Percentiles rank a stretch among this genome's conserved stretches.
Evolutionary conservation across 2,329 filamentous ascomycete species (phyloP).

Genomic region (Fusarium bactridioides): DNA sequence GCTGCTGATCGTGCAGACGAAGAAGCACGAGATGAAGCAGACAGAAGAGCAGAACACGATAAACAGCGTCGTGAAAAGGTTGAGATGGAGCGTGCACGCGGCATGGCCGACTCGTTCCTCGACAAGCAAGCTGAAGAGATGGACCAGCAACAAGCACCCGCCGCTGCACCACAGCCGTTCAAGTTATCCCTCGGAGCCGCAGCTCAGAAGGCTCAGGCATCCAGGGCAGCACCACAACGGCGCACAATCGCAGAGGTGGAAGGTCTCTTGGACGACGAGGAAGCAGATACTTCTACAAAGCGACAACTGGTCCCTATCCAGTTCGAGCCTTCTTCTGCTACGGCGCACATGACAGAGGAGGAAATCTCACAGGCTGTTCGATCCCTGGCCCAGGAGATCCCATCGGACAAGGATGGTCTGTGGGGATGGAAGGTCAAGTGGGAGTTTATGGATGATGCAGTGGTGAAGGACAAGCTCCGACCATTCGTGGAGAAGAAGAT

Average conservation of each 20-base stretch:
- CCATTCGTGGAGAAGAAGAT: constrained; percentile 99
- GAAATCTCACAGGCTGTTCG: constrained; percentile 84
- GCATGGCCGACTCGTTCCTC: constrained; percentile 90
- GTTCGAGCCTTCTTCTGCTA: constrained; percentile 73
- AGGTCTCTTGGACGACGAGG: constrained; percentile 92
- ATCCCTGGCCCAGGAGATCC: constrained; percentile 88
- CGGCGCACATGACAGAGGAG: constrained; percentile 78
- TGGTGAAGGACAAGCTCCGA: constrained; percentile 85
- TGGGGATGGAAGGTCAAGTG: constrained; percentile 95
- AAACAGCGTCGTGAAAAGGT: constrained; percentile 75
- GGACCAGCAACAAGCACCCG: constrained; percentile 55
- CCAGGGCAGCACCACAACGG: constrained; percentile 64
- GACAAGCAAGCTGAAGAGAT: constrained; percentile 84
- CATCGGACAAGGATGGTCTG: constrained; percentile 82
- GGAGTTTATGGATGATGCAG: constrained; percentile 84
- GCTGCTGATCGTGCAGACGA: constrained; percentile 77
- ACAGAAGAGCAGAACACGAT: constrained; percentile 79
- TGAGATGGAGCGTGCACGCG: constrained; percentile 79
- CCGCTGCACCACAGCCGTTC: constrained; percentile 76
- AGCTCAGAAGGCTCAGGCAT: constrained; percentile 73
- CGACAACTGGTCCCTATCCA: constrained; percentile 84
- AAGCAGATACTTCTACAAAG: constrained; percentile 75
- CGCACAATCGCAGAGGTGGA: constrained; percentile 94
- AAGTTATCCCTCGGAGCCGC: constrained; percentile 92
- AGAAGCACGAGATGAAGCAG: constrained; percentile 78